Conservation (phyloP, 2,329 filamentous ascomycete species). For the Ceratocystis albifundus region DNA sequence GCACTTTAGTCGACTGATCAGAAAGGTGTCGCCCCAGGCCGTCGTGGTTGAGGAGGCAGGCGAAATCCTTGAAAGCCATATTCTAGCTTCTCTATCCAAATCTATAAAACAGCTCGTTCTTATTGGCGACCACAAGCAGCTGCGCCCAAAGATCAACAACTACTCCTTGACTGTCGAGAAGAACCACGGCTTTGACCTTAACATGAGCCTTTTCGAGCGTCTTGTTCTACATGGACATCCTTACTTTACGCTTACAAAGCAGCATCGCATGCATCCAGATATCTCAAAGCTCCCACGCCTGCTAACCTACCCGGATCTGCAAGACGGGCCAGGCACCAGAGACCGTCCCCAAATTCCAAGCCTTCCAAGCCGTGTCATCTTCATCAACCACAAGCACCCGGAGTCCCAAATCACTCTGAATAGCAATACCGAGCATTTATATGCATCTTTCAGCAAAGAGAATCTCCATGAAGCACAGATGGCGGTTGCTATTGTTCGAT, state of each 20-base stretch:
- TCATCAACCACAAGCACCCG: slow-evolving; percentile 45
- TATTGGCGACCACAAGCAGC: slow-evolving; percentile 63
- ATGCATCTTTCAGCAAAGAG: slow-evolving; percentile 35
- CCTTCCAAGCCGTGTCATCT: slow-evolving; percentile 48
- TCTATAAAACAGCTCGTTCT: slow-evolving; percentile 52
- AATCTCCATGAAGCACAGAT: slow-evolving; percentile 57
- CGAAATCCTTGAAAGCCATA: slow-evolving; percentile 51
- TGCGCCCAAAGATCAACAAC: slow-evolving; percentile 55
- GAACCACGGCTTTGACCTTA: slow-evolving; percentile 36
- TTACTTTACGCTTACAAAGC: slow-evolving; percentile 44
- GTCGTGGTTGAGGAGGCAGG: slow-evolving; percentile 62
- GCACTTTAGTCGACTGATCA: slow-evolving; percentile 45
- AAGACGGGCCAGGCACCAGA: slow-evolving; percentile 42
- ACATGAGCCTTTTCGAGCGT: slow-evolving; percentile 54
- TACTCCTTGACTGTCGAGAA: slow-evolving; percentile 48
- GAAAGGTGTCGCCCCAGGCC: slow-evolving; percentile 44
- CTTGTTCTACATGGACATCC: slow-evolving; percentile 45
- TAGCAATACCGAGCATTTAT: no score
- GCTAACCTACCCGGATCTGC: slow-evolving; percentile 51
- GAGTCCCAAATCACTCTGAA: slow-evolving; percentile 33
- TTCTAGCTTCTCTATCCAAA: slow-evolving; percentile 47
- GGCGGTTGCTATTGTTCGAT: slow-evolving; percentile 52
- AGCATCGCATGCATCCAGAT: slow-evolving; percentile 59
- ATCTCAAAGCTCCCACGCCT: slow-evolving; percentile 48
- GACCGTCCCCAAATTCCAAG: slow-evolving; percentile 42